phyloP scores from a whole-genome alignment of 1,284 basidiomycete genomes.

The Austroboletus novae-zelandiae region DNA sequence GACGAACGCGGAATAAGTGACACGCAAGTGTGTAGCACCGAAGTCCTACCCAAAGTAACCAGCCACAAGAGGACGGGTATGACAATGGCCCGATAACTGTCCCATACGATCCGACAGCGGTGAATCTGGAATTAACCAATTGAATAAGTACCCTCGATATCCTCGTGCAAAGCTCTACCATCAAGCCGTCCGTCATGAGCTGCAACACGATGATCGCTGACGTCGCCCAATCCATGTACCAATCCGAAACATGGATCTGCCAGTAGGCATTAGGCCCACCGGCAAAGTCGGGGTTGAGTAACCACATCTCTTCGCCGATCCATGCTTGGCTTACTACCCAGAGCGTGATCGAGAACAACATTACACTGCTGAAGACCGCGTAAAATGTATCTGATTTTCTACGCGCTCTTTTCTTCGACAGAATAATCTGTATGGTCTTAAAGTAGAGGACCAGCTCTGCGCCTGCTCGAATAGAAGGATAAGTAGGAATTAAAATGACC shows the following conservation, averaged over 20 bases:
- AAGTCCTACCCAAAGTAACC: slow-evolving; percentile 18
- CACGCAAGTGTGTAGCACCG: too few species aligned
- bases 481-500: neutral
- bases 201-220: slow-evolving; percentile 14
- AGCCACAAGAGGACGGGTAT: slow-evolving; percentile 25
- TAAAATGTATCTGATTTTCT: slow-evolving; percentile 14
- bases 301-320: slow-evolving; percentile 25
- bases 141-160: neutral
- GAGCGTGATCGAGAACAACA: slow-evolving; percentile 20
- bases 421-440: slow-evolving; percentile 16
- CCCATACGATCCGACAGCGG: slow-evolving; percentile 20
- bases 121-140: slow-evolving; percentile 19
- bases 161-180: slow-evolving; percentile 20
- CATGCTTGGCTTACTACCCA: slow-evolving; percentile 15
- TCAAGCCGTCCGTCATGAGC: slow-evolving; percentile 27
- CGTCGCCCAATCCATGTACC: slow-evolving; percentile 22
- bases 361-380: slow-evolving; percentile 20
- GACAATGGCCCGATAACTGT: slow-evolving; percentile 4
- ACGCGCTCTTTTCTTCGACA: neutral
- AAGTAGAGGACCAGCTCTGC: slow-evolving; percentile 23
- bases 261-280: slow-evolving; percentile 20
- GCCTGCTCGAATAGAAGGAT: slow-evolving; percentile 10
- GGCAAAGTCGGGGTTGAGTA: slow-evolving; percentile 6
- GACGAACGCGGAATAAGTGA: neutral
- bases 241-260: slow-evolving; percentile 8